These are phyloP conservation scores for Wickerhamomyces tratensis DNA, from an alignment of 805 yeast genomes.

Conservation along the genomic window DNA sequence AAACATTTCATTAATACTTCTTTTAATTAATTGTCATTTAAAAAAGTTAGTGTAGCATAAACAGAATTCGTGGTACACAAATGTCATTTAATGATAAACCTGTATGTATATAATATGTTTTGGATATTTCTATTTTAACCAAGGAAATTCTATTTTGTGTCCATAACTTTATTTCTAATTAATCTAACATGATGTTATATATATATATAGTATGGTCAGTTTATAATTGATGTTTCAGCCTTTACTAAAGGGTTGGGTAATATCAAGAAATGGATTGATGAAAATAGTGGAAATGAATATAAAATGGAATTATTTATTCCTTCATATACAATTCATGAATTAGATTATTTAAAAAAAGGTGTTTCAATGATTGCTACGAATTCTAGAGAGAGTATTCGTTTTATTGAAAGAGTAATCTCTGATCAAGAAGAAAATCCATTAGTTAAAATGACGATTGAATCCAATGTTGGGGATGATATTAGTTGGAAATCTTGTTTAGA, in stretches of 20 bases:
- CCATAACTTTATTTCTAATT: no score
- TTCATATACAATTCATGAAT: constrained; percentile 45
- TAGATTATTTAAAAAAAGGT: constrained; percentile 49
- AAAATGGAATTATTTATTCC: constrained; percentile 39
- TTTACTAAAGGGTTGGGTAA: constrained; percentile 62
- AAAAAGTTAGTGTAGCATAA: no score
- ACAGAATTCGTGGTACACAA: no score
- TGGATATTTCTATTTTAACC: no score
- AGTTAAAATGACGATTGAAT: constrained; percentile 25
- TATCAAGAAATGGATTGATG: constrained; percentile 50
- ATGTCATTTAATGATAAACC: no score
- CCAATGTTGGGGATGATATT: constrained; percentile 36
- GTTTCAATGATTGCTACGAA: constrained; percentile 47
- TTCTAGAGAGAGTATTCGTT: constrained; percentile 54
- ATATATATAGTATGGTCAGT: constrained; percentile 2
- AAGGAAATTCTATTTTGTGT: no score
- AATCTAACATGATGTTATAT: no score
- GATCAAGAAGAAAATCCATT: constrained; percentile 6
- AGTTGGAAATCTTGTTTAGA: constrained; percentile 37
- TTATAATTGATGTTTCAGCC: constrained; percentile 60
- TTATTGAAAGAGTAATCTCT: constrained; percentile 37
- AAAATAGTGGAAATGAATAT: constrained; percentile 11
- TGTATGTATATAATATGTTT: no score
- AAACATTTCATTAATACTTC: no score
- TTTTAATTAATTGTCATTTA: no score